These are phyloP conservation scores for Dendrocalamus sinicus DNA, from an alignment of 176 grass and related monocot genomes.

Conservation along the genomic window DNA sequence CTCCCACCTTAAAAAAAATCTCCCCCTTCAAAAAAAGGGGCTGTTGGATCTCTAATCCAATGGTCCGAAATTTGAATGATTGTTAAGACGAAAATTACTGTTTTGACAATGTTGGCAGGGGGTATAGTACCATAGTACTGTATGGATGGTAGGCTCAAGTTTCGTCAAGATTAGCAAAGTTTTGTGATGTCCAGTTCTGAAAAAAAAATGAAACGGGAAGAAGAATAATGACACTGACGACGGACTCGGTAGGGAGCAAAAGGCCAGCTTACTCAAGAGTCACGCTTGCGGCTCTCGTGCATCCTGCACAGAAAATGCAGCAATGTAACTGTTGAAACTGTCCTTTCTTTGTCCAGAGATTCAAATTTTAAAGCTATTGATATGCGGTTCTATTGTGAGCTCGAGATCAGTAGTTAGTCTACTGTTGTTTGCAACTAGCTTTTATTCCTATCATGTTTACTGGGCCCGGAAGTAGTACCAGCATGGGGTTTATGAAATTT, in stretches of 20 bases:
- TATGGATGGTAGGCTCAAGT: no score
- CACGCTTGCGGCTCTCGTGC: slow-evolving; percentile 14
- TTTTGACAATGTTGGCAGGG: neutral
- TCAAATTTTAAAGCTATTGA: slow-evolving; percentile 14
- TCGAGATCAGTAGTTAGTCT: neutral
- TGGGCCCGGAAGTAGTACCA: neutral
- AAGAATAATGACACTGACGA: neutral
- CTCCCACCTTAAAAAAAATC: no score
- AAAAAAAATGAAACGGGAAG: neutral
- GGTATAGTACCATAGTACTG: neutral
- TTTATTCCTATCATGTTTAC: neutral
- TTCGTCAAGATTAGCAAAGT: neutral
- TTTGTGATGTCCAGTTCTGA: neutral
- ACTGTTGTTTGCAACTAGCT: neutral
- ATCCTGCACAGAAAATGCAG: slow-evolving; percentile 25
- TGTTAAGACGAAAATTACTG: no score
- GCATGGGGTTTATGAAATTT: no score
- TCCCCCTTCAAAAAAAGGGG: no score
- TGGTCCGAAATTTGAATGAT: no score
- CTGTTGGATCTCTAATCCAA: no score
- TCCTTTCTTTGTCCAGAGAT: slow-evolving; percentile 14
- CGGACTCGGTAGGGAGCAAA: neutral
- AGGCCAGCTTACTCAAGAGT: neutral
- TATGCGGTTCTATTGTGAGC: neutral
- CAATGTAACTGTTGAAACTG: neutral